Conservation (phyloP, 805 yeast species). For the Spathaspora girioi region DNA sequence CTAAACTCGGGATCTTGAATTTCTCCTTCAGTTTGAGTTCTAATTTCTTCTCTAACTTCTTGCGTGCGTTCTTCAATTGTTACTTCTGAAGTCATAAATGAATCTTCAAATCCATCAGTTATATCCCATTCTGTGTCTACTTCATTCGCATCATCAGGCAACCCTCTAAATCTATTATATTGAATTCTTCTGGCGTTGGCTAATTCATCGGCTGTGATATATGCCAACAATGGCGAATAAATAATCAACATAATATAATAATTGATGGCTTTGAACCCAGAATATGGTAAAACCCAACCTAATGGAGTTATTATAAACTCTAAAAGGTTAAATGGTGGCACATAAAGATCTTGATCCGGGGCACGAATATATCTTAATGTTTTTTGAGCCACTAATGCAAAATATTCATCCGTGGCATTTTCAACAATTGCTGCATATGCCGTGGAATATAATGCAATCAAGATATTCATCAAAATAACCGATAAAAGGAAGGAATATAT, state of each 20-base stretch:
- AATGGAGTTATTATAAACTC: slow-evolving; percentile 46
- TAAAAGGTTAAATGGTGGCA: slow-evolving; percentile 78
- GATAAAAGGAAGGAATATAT: slow-evolving; percentile 71
- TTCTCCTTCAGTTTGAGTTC: slow-evolving; percentile 61
- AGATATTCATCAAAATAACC: slow-evolving; percentile 74
- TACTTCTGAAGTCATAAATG: slow-evolving; percentile 22
- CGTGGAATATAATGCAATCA: slow-evolving; percentile 80
- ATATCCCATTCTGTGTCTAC: slow-evolving; percentile 78
- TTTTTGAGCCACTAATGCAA: slow-evolving; percentile 81
- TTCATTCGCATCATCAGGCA: slow-evolving; percentile 79
- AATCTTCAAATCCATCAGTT: slow-evolving; percentile 61
- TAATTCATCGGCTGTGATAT: slow-evolving; percentile 63
- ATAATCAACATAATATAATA: slow-evolving; percentile 58
- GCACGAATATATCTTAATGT: slow-evolving; percentile 82
- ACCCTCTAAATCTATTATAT: slow-evolving; percentile 61
- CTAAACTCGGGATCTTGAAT: slow-evolving; percentile 63
- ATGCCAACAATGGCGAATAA: slow-evolving; percentile 63
- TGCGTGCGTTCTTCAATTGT: slow-evolving; percentile 36
- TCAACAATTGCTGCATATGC: slow-evolving; percentile 79
- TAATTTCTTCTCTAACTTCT: slow-evolving; percentile 34
- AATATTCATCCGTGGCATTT: slow-evolving; percentile 79
- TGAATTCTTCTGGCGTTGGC: slow-evolving; percentile 64
- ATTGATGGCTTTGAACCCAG: slow-evolving; percentile 37
- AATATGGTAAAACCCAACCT: slow-evolving; percentile 30
- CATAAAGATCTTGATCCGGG: slow-evolving; percentile 80